phyloP scores from a whole-genome alignment of 1,284 basidiomycete genomes.

The Papiliotrema flavescens region DNA sequence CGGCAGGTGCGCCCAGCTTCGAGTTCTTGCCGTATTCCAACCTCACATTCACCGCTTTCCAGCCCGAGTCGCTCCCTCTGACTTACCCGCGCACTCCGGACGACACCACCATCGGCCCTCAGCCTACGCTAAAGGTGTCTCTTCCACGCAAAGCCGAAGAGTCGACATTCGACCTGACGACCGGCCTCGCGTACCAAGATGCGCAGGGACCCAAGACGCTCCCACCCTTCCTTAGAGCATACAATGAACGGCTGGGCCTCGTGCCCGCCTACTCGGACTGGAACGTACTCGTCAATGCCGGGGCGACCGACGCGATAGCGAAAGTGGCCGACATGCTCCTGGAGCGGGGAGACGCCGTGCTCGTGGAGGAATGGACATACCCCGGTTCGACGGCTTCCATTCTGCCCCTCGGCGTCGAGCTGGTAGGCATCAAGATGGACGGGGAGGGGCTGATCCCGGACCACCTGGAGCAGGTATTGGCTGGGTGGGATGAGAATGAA shows the following conservation, averaged over 20 bases:
- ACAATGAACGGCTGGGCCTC: no score
- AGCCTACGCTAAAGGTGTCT: no score
- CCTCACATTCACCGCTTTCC: background rate
- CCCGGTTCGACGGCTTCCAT: constrained; percentile 54
- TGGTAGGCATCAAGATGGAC: constrained; percentile 63
- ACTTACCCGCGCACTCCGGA: background rate
- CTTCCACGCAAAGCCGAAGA: no score
- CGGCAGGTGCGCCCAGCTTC: background rate
- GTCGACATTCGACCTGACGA: no score
- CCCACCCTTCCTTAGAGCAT: no score
- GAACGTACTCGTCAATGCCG: constrained; percentile 17
- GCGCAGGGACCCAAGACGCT: no score
- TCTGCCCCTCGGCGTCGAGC: constrained; percentile 53
- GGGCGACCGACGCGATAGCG: constrained; percentile 38
- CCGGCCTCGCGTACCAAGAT: no score
- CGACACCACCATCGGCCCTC: no score
- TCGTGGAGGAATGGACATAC: constrained; percentile 47
- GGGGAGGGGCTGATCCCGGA: constrained; percentile 61
- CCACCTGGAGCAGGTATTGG: constrained; percentile 57
- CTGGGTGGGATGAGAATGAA: constrained; percentile 59
- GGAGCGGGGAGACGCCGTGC: constrained; percentile 14
- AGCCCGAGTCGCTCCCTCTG: background rate
- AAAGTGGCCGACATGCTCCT: constrained; percentile 12
- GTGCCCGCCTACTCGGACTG: constrained; percentile 4
- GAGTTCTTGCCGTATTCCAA: background rate